Conservation (phyloP, 768 basidiomycete genomes). For the Pleurotus citrinopileatus region DNA sequence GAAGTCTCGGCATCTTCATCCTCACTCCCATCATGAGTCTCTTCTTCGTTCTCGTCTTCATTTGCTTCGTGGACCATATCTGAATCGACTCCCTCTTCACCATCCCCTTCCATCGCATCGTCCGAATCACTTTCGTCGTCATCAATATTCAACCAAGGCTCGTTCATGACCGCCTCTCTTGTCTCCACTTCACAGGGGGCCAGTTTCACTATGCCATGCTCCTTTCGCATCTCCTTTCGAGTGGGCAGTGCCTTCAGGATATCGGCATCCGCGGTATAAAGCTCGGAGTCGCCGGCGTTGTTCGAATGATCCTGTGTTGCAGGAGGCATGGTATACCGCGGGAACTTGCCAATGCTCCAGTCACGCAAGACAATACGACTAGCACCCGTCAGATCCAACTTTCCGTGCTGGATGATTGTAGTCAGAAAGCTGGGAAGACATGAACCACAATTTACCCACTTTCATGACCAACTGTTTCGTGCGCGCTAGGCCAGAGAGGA, state of each 20-base stretch:
- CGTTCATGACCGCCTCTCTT: conserved; percentile 36
- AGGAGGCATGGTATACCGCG: conserved; percentile 66
- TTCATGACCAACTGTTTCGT: conserved; percentile 74
- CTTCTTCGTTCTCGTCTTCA: conserved; percentile 33
- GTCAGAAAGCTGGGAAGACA: conserved; percentile 10
- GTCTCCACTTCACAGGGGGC: conserved; percentile 30
- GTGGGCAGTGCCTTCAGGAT: conserved; percentile 47
- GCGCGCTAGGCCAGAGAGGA: conserved; percentile 77
- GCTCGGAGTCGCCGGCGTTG: conserved; percentile 18
- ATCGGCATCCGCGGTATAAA: conserved; percentile 45
- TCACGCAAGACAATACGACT: conserved; percentile 80
- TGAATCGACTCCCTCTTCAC: conserved; percentile 26
- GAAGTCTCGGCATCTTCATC: conserved; percentile 32
- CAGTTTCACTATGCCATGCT: conserved; percentile 57
- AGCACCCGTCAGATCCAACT: conserved; percentile 68
- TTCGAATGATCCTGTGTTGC: conserved; percentile 15
- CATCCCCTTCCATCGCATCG: conserved; percentile 29
- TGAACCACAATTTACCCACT: conserved; percentile 34
- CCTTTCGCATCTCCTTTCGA: conserved; percentile 68
- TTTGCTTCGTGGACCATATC: conserved; percentile 23
- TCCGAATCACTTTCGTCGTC: conserved; percentile 38
- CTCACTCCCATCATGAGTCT: conserved; percentile 29
- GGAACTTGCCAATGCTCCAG: conserved; percentile 76
- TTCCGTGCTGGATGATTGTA: conserved; percentile 53
- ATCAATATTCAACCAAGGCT: conserved; percentile 40